phyloP scores from a whole-genome alignment of 2,329 filamentous ascomycete species.

The Nemania abortiva region DNA sequence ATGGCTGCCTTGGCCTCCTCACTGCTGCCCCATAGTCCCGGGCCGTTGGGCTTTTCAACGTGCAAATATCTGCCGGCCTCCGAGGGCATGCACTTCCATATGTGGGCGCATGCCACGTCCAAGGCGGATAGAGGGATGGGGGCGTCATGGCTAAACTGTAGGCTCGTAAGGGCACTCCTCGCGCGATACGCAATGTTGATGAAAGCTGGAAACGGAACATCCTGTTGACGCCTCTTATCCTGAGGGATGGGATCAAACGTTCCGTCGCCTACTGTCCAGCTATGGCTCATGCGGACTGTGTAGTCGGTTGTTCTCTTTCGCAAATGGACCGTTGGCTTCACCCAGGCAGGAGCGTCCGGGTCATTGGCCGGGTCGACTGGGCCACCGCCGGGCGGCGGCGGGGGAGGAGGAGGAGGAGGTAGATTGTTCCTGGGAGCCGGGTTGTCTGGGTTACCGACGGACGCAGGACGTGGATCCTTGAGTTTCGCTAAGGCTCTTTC shows the following conservation, averaged over 20 bases:
- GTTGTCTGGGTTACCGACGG: no score
- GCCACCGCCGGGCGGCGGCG: not conserved
- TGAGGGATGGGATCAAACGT: slow-evolving; percentile 42
- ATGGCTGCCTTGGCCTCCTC: slow-evolving; percentile 18
- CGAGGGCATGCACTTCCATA: slow-evolving; percentile 44
- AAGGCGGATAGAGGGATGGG: slow-evolving; percentile 41
- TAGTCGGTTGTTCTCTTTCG: slow-evolving; percentile 31
- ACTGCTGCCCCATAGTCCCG: slow-evolving; percentile 44
- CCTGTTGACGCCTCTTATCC: slow-evolving; percentile 40
- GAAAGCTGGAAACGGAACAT: slow-evolving; percentile 43
- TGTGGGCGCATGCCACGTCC: slow-evolving; percentile 42
- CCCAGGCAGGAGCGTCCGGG: not conserved
- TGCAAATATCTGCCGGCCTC: slow-evolving; percentile 22
- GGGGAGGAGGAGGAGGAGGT: not conserved
- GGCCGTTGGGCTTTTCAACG: slow-evolving; percentile 43
- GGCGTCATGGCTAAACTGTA: slow-evolving; percentile 44
- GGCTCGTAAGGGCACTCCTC: slow-evolving; percentile 42
- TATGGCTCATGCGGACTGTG: slow-evolving; percentile 40
- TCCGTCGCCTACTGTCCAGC: slow-evolving; percentile 46
- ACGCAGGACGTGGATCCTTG: no score
- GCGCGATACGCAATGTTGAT: slow-evolving; percentile 35
- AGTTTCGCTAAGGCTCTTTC: no score
- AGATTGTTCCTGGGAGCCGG: no score
- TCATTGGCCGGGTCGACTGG: not conserved
- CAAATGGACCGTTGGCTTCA: not conserved